These are phyloP conservation scores for Bisporella sp. DNA, from an alignment of 2,329 filamentous ascomycete species.

Conservation along the genomic window DNA sequence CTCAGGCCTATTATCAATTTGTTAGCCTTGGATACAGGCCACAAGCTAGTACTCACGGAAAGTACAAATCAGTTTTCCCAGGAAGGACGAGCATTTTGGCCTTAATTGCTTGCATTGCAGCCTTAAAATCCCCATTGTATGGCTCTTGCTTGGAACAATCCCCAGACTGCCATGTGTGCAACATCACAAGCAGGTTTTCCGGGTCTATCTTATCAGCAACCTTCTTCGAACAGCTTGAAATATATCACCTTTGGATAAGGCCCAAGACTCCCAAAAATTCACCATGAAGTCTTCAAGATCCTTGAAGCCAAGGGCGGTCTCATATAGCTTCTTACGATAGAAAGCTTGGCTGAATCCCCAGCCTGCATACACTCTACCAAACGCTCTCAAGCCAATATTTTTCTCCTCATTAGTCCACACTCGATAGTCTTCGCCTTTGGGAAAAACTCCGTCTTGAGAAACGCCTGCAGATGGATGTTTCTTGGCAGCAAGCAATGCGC, in stretches of 20 bases:
- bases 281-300: conserved; percentile 68
- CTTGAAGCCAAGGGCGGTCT: conserved; percentile 56
- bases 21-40: no score
- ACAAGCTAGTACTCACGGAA: conserved; percentile 39
- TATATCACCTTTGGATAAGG: conserved; percentile 50
- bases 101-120: conserved; percentile 62
- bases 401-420: conserved; percentile 47
- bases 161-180: conserved; percentile 71
- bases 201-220: conserved; percentile 42
- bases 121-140: conserved; percentile 59
- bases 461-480: conserved; percentile 44
- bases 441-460: conserved; percentile 35
- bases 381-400: conserved; percentile 56
- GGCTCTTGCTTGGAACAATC: conserved; percentile 63
- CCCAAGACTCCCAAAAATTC: conserved; percentile 72
- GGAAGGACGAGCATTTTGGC: conserved; percentile 67
- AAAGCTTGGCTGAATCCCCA: conserved; percentile 79
- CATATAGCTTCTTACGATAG: conserved; percentile 65
- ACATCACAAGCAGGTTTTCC: conserved; percentile 68
- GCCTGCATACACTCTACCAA: conserved; percentile 70
- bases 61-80: conserved; percentile 69
- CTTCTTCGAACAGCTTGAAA: no score
- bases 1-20: conserved; percentile 46
- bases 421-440: conserved; percentile 31
- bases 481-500: conserved; percentile 50